A percentile compares a stretch with the other conserved stretches of the same genome.
These are phyloP conservation scores for Coprinopsis marcescibilis DNA, from an alignment of 768 basidiomycete species.

Conservation along the genomic window DNA sequence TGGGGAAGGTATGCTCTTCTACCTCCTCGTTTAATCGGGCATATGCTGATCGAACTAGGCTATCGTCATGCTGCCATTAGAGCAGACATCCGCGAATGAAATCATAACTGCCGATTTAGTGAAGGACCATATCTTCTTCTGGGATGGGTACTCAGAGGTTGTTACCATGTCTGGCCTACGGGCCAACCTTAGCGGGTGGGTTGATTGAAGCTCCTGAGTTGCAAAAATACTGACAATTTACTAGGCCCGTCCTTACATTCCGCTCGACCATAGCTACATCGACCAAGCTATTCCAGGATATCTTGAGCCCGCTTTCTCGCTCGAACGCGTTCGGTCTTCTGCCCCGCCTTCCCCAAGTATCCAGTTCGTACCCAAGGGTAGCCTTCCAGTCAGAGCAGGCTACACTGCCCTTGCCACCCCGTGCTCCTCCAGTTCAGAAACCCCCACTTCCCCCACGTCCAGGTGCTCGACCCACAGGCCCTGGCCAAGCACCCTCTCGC, in stretches of 20 bases:
- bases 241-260: slow-evolving; percentile 37
- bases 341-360: slow-evolving; percentile 47
- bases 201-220: slow-evolving; percentile 17
- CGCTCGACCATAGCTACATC: slow-evolving; percentile 38
- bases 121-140: slow-evolving; percentile 76
- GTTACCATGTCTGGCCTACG: slow-evolving; percentile 83
- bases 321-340: slow-evolving; percentile 32
- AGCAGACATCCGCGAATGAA: slow-evolving; percentile 45
- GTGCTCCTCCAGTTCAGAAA: slow-evolving; percentile 27
- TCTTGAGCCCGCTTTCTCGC: slow-evolving; percentile 30
- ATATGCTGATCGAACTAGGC: slow-evolving; percentile 42
- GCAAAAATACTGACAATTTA: slow-evolving; percentile 6
- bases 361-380: slow-evolving; percentile 43
- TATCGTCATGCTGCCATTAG: slow-evolving; percentile 72
- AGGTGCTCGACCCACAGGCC: slow-evolving; percentile 18
- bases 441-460: slow-evolving; percentile 39
- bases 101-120: slow-evolving; percentile 69
- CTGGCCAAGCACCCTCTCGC: slow-evolving; percentile 35
- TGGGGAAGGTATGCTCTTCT: slow-evolving; percentile 61
- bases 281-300: slow-evolving; percentile 34
- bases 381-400: slow-evolving; percentile 38
- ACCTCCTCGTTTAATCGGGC: slow-evolving; percentile 6
- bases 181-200: slow-evolving; percentile 57
- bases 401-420: slow-evolving; percentile 45
- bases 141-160: slow-evolving; percentile 47